Evolutionary conservation across 345 rosid genomes (phyloP), one percentile per base, ranked within the genome.

Genomic region (Camelina hispida): DNA sequence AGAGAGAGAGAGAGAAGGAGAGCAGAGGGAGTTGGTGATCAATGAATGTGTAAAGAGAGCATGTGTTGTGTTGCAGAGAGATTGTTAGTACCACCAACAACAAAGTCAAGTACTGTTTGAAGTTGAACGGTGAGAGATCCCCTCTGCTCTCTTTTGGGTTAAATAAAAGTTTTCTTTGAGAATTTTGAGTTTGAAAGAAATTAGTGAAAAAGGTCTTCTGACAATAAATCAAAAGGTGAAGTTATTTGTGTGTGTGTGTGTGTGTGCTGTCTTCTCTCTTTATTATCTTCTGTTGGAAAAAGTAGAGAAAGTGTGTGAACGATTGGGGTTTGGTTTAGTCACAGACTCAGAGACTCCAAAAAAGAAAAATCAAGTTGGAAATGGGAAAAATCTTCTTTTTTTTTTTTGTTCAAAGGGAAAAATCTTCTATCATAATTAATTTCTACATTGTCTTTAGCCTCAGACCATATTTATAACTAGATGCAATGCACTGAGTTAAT

Each of bases 31-130:
- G 64, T 66, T 15, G 50, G 16, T 46, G 66, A 47, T 47, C 28
- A 73, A 73, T 55, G 71, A 73, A 65, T 65, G 77, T 38, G 69
- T 52, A 32, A 12, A 72, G 65, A 46, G 15, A 18, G 71, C 78
- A 64, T 73, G 77, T 73, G 71, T 54, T 66, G 67, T 50, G 62
- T 67, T 67, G 54, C 73, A 74, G 73, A 75, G 72, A 74, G 61
- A 28, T 50, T 35, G 62, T 52, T 75, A 13, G 62, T 59, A 75
- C 53, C 54, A 67, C 28, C 37, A 42, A 37, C 40, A 37, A 37
- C 40, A 37, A 37, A 7, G 9, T 1, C 37, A 34, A 34, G 62
- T 67, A 68, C 68, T 59, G 56, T 67, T 56, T 56, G 7, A 58
- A 59, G 15, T 75, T 75, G 18, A 67, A 67, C 78, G 78, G 78